Conservation (phyloP, 768 basidiomycete genomes). For the Boletus rubescentipes region DNA sequence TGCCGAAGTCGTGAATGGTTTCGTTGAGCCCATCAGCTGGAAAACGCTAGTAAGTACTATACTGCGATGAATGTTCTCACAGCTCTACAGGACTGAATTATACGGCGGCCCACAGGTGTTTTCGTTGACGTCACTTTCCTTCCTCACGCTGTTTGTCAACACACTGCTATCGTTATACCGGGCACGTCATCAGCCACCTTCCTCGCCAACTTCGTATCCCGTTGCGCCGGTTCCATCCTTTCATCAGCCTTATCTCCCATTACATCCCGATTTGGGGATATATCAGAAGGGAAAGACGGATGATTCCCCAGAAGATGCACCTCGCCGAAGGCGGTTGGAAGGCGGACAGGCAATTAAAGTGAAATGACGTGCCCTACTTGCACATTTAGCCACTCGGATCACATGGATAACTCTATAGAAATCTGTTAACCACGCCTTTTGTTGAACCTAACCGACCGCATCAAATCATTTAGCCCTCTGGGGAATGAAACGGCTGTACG, state of each 20-base stretch:
- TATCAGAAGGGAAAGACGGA: slow-evolving; percentile 36
- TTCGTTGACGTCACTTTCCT: slow-evolving; percentile 71
- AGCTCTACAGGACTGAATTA: slow-evolving; percentile 19
- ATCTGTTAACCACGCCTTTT: slow-evolving; percentile 21
- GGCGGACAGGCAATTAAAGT: slow-evolving; percentile 55
- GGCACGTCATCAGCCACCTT: slow-evolving; percentile 53
- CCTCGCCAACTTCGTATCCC: slow-evolving; percentile 40
- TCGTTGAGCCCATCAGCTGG: slow-evolving; percentile 97
- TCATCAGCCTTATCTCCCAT: slow-evolving; percentile 51
- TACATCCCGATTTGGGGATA: slow-evolving; percentile 50
- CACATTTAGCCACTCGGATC: slow-evolving; percentile 29
- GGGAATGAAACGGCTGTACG: slow-evolving; percentile 19
- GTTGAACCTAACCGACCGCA: slow-evolving; percentile 18
- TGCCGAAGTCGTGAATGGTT: slow-evolving; percentile 94
- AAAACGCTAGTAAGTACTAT: slow-evolving; percentile 77
- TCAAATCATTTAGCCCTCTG: slow-evolving; percentile 23
- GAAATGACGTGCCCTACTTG: slow-evolving; percentile 37
- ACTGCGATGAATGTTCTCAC: slow-evolving; percentile 11
- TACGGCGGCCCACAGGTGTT: slow-evolving; percentile 49
- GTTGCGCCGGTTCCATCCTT: slow-evolving; percentile 41
- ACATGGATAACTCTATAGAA: slow-evolving; percentile 24
- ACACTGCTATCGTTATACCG: slow-evolving; percentile 77
- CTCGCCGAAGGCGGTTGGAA: slow-evolving; percentile 56
- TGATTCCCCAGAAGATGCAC: slow-evolving; percentile 39
- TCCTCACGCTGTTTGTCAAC: slow-evolving; percentile 80